Percentiles rank a stretch among this genome's conserved stretches.
Evolutionary conservation across 2,329 filamentous ascomycete species (phyloP).

Genomic region (Ceratocystis ficicola): DNA sequence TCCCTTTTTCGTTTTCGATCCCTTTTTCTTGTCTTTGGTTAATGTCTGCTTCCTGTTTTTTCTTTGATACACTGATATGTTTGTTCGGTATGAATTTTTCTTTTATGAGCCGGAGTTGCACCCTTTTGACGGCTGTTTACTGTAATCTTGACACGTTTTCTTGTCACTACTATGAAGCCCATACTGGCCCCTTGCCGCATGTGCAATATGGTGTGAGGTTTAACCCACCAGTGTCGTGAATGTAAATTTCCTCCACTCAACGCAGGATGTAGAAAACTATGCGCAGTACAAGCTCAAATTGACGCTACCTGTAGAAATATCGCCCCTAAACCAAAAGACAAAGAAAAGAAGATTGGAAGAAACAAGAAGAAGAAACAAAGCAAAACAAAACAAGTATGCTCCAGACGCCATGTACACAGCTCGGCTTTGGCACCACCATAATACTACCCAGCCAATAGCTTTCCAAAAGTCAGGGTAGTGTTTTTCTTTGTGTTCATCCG

Average conservation of each 20-base stretch:
- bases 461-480: not conserved
- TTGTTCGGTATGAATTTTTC: not conserved
- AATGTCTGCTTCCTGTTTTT: constrained; percentile 4
- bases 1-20: not conserved
- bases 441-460: not conserved
- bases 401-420: constrained; percentile 10
- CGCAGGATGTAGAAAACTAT: not conserved
- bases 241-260: not conserved
- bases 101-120: constrained; percentile 3
- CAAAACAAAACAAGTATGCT: constrained; percentile 8
- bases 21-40: constrained; percentile 11
- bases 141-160: constrained; percentile 5
- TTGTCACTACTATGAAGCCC: not conserved
- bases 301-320: constrained; percentile 2
- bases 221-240: not conserved
- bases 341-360: not conserved
- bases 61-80: constrained; percentile 14
- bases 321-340: not conserved
- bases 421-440: not conserved
- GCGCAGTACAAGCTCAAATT: not conserved
- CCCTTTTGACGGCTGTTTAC: constrained; percentile 8
- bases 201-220: not conserved
- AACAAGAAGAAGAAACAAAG: not conserved
- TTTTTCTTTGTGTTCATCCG: not conserved
- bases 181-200: not conserved